A percentile compares a stretch with the other conserved stretches of the same genome.
Conservation (phyloP, 345 rosid species). For the Eucalyptus albens region DNA sequence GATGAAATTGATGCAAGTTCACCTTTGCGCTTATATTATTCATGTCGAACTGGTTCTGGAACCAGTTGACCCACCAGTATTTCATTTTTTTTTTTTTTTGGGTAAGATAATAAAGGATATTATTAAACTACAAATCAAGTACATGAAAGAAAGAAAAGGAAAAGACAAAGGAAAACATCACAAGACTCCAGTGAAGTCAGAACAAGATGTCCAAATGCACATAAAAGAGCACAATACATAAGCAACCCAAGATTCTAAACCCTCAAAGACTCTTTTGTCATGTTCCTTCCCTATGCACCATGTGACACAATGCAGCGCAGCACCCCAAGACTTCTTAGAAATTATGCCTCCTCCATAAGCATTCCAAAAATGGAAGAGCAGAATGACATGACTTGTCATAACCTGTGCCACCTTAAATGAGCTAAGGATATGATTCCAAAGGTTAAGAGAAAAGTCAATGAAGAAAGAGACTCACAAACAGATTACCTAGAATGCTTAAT, state of each 20-base stretch:
- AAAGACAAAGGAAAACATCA: neutral
- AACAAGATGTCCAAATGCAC: neutral
- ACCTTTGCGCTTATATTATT: neutral
- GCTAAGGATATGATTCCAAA: neutral
- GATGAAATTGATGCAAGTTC: neutral
- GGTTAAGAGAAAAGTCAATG: neutral
- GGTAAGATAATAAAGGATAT: neutral
- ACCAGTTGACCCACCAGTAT: neutral
- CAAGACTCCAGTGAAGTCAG: neutral
- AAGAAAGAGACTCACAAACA: neutral
- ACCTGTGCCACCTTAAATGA: neutral
- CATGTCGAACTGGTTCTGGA: neutral
- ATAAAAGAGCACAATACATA: neutral
- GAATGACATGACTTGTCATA: neutral
- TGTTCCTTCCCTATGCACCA: neutral
- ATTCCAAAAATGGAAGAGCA: neutral
- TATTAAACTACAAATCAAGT: neutral
- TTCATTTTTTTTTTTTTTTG: neutral
- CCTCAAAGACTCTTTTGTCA: neutral
- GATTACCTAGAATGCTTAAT: neutral
- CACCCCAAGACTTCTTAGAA: neutral
- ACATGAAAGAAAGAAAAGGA: neutral
- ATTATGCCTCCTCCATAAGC: neutral
- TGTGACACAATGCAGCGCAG: neutral
- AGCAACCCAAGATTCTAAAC: neutral